Evolutionary conservation across 371 early-diverging fungal genomes (phyloP), one percentile per base, ranked within the genome.

Genomic region (Lichtheimia ornata): DNA sequence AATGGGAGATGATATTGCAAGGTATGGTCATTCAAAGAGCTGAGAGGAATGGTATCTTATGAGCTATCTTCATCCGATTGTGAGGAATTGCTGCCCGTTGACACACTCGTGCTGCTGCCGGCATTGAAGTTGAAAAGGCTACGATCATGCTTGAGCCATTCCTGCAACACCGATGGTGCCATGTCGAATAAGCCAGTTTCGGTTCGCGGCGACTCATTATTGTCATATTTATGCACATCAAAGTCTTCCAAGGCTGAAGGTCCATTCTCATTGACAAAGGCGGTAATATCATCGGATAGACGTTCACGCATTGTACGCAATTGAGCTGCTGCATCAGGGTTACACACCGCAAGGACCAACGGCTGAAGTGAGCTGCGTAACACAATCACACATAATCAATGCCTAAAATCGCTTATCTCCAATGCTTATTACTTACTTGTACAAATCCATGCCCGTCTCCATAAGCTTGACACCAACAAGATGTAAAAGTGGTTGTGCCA

Each of bases 381-480:
- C 7, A 28, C 18, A 51, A 50, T 18, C 43, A 17, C 14, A 56
- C 25, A 60, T n/a, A 30, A 3, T 50, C 43, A 40, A 51, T n/a
- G 25, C 27, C 20, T 53, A 22, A 25, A 35, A 42, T 42, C 17
- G 28, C 17, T 13, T 43, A 5, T 61, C 41, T 47, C 28, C 41
- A 15, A 42, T 47, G 2, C 52, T 9, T 25, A n/a, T 9, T 42
- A 50, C 52, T 54, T 64, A 75, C 66, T 70, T 83, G 72, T 84
- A 73, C 15, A 89, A 72, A 59, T 90, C 90, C 50, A 85, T 55
- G 11, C 86, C 85, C 27, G 74, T 84, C 50, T 91, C 90, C 49
- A 84, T 62, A 14, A 79, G 72, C 24, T 80, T 71, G 24, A 88
- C 67, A 5, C 85, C 79, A 6, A 75, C 65, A 51, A 79, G 81